phyloP scores from a whole-genome alignment of 2,329 filamentous ascomycete species.

The Laburnicola sp. region DNA sequence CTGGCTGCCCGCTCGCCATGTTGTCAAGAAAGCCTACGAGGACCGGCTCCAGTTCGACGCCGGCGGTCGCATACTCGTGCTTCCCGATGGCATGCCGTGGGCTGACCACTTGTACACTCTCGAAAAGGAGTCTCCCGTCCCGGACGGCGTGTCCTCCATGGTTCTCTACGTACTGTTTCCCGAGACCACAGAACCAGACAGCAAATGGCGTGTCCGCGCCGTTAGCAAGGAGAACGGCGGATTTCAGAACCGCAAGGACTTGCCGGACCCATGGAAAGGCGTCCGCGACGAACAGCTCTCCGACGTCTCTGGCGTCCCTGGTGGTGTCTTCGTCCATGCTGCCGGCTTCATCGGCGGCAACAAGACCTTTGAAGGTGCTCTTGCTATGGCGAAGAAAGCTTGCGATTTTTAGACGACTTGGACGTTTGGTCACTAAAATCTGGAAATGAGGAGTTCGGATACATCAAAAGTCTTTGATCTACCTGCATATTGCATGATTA shows the following conservation, averaged over 20 bases:
- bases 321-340: conserved; percentile 90
- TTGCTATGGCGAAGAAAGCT: conserved; percentile 81
- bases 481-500: conserved; percentile 31
- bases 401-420: conserved; percentile 49
- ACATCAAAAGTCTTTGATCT: conserved; percentile 21
- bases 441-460: neutral
- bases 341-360: conserved; percentile 96
- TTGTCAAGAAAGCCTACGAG: conserved; percentile 76
- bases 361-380: conserved; percentile 83
- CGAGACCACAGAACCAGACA: conserved; percentile 71
- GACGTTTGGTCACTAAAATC: neutral
- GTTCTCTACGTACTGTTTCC: conserved; percentile 90
- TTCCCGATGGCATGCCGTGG: conserved; percentile 83
- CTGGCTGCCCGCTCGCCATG: conserved; percentile 85
- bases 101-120: conserved; percentile 93
- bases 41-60: conserved; percentile 69
- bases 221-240: conserved; percentile 84
- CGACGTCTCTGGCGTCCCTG: conserved; percentile 67
- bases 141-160: conserved; percentile 53
- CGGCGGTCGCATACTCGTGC: conserved; percentile 77
- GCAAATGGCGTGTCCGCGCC: conserved; percentile 92
- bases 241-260: conserved; percentile 87
- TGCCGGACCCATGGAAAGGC: conserved; percentile 91
- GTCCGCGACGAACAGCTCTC: no score
- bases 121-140: conserved; percentile 61